phyloP scores from a whole-genome alignment of 139 green algal species.

The Raphidocelis subcapitata region DNA sequence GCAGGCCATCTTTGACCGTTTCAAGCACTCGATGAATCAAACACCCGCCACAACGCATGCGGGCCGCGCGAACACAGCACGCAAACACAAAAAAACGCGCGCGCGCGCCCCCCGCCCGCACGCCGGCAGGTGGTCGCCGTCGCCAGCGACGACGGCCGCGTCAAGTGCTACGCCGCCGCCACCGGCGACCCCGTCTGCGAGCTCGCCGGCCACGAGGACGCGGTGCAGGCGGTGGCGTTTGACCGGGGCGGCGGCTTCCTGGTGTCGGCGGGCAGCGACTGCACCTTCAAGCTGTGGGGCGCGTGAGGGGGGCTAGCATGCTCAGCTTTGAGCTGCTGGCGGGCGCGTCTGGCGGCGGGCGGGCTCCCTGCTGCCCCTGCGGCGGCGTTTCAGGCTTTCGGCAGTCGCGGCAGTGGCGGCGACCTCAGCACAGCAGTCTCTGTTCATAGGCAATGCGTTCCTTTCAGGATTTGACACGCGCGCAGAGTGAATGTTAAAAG shows the following conservation, averaged over 20 bases:
- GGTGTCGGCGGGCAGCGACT: constrained; percentile 65
- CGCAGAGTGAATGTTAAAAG: no score
- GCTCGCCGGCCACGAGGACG: constrained; percentile 74
- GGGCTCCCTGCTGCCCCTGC: no score
- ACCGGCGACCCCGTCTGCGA: constrained; percentile 51
- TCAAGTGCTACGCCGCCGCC: constrained; percentile 46
- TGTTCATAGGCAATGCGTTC: no score
- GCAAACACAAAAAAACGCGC: background rate
- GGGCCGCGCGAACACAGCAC: background rate
- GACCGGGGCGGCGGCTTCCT: constrained; percentile 65
- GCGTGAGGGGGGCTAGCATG: background rate
- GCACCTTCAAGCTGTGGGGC: constrained; percentile 66
- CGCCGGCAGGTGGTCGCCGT: constrained; percentile 56
- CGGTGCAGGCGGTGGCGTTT: constrained; percentile 70
- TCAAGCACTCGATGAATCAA: no score
- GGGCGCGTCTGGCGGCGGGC: no score
- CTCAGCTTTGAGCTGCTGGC: no score
- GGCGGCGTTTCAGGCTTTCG: no score
- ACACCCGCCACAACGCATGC: constrained; percentile 2
- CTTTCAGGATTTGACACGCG: no score
- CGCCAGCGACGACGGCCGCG: constrained; percentile 65
- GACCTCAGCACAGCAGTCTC: no score
- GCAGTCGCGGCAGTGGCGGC: no score
- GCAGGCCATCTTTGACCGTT: no score
- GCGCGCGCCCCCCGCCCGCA: no score